A percentile compares a stretch with the other conserved stretches of the same genome.
These are phyloP conservation scores for carrot (Daucus carota) DNA, from an alignment of 129 eudicot genomes.

Conservation along the genomic window DNA sequence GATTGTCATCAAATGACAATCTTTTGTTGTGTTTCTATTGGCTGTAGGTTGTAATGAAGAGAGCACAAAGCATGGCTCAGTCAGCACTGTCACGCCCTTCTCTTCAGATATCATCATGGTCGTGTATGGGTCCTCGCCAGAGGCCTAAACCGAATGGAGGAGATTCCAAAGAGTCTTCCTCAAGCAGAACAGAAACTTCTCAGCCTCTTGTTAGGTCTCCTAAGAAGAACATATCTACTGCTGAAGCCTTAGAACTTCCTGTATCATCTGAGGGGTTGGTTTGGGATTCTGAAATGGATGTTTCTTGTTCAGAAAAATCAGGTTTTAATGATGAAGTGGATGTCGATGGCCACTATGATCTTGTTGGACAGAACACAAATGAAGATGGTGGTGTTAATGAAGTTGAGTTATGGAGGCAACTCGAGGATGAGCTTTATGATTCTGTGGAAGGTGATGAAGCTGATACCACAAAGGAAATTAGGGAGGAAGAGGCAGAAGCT, in stretches of 20 bases:
- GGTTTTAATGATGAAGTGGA: slow-evolving; percentile 16
- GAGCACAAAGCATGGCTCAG: slow-evolving; percentile 96
- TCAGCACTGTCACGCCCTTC: slow-evolving; percentile 85
- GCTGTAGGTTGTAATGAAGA: slow-evolving; percentile 82
- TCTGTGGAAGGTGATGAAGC: slow-evolving; percentile 46
- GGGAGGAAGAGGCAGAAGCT: slow-evolving; percentile 83
- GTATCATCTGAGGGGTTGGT: slow-evolving; percentile 35
- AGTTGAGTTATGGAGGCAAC: slow-evolving; percentile 86
- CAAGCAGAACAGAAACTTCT: slow-evolving; percentile 25
- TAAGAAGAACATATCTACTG: slow-evolving; percentile 20
- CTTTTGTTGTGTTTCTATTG: slow-evolving; percentile 1
- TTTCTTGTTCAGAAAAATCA: slow-evolving; percentile 21
- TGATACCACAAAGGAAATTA: slow-evolving; percentile 61
- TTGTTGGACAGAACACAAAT: slow-evolving; percentile 28
- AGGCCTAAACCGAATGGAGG: slow-evolving; percentile 21
- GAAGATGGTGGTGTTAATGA: slow-evolving; percentile 69
- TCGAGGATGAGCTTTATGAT: slow-evolving; percentile 71
- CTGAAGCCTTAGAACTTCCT: slow-evolving; percentile 37
- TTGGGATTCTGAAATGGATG: slow-evolving; percentile 27
- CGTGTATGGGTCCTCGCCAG: slow-evolving; percentile 91
- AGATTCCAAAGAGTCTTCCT: slow-evolving; percentile 25
- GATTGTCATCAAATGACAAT: not conserved
- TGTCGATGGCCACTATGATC: slow-evolving; percentile 22
- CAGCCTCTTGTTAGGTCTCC: slow-evolving; percentile 31
- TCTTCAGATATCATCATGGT: slow-evolving; percentile 62